Percentiles rank a stretch among this genome's conserved stretches.
These are phyloP conservation scores for Tuber microsphaerosporum DNA, from an alignment of 495 filamentous ascomycete species.

Conservation along the genomic window DNA sequence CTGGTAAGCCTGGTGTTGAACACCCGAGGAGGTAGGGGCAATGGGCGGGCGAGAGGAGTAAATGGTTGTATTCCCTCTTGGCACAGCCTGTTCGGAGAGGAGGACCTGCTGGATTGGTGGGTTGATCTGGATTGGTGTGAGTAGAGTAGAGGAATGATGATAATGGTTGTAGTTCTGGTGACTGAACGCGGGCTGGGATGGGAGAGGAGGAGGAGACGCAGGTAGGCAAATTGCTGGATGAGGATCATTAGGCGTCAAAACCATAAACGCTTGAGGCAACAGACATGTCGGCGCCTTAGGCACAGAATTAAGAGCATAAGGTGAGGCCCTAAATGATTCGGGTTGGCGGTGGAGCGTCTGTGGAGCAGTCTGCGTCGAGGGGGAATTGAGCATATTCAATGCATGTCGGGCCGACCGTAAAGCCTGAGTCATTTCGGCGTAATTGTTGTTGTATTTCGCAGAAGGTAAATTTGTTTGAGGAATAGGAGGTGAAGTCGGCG, in stretches of 20 bases:
- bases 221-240: constrained; percentile 38
- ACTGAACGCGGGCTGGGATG: constrained; percentile 23
- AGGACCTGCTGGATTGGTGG: constrained; percentile 30
- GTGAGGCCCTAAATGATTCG: constrained; percentile 25
- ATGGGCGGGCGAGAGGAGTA: constrained; percentile 35
- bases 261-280: constrained; percentile 40
- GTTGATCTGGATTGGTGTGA: constrained; percentile 32
- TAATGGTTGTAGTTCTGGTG: constrained; percentile 25
- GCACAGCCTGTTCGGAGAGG: constrained; percentile 28
- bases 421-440: constrained; percentile 30
- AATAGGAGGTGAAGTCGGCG: constrained; percentile 33
- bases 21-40: constrained; percentile 1
- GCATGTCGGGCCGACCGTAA: constrained; percentile 38
- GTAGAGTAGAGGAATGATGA: constrained; percentile 34
- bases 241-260: constrained; percentile 34
- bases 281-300: constrained; percentile 25
- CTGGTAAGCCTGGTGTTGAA: constrained; percentile 14
- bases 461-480: constrained; percentile 13
- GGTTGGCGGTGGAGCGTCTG: constrained; percentile 25
- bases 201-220: constrained; percentile 33
- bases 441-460: constrained; percentile 19
- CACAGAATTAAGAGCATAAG: constrained; percentile 24
- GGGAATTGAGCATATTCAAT: constrained; percentile 31
- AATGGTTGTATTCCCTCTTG: constrained; percentile 37
- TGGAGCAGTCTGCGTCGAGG: constrained; percentile 21